Evolutionary conservation across 352 stramenopile species (phyloP), one percentile per base, ranked within the genome.

Genomic region (Globisporangium canariense): DNA sequence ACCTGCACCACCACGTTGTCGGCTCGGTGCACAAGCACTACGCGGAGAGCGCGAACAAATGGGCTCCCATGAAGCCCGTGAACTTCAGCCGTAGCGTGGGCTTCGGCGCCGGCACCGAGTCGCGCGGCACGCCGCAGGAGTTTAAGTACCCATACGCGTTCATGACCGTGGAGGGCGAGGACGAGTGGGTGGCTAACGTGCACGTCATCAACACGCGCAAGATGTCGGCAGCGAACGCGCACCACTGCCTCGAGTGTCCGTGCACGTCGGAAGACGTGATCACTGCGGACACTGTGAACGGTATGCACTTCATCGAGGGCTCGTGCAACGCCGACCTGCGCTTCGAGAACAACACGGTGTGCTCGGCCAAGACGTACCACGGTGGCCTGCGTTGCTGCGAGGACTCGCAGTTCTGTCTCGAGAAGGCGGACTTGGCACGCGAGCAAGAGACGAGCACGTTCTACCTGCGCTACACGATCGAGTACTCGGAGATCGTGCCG

Each of bases 1-100:
- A 94, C 64, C 65, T 94, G 58, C 85, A 94, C 68, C 85, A 94
- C 71, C 83, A 94, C 71, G 85, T 94, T 7, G 83, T 91, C 34
- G 81, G 81, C 22, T 91, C 81, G 9, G 82, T 81, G 45, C 82
- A 91, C 70, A 73, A 88, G 54, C 69, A 78, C 28, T 90, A 93
- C 68, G 73, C 70, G 28, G 64, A 76, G 41, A 72, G 79, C 58
- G 69, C 76, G 45, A 74, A 64, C 58, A 76, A 77, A 45, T 83
- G 75, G 73, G 70, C 81, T 6, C 81, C 83, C n/a, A 92, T 91
- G 81, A 92, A 92, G 58, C 81, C 79, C 18, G 70, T 72, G n/a
- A 78, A 78, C 50, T 87, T 89, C 41, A 90, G 76, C 54, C 81
- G 81, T 61, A 89, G 83, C 60, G 81, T 92, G 40, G 82, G 81